These are phyloP conservation scores for Thelonectria discophora DNA, from an alignment of 2,329 filamentous ascomycete genomes.

Conservation along the genomic window DNA sequence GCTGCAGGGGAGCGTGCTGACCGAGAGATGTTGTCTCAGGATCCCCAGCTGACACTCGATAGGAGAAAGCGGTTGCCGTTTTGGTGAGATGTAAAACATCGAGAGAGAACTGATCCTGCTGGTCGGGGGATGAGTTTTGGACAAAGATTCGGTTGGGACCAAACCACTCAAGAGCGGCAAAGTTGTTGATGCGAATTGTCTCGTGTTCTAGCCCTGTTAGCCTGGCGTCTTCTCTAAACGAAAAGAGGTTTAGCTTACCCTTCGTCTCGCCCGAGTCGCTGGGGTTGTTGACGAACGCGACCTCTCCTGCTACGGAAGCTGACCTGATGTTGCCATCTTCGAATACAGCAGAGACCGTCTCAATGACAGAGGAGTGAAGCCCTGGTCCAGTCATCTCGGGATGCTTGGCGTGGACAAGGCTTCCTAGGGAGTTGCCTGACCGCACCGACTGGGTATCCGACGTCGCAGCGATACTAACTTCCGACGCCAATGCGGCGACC, in stretches of 20 bases:
- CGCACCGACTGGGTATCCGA: conserved; percentile 93
- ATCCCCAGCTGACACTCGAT: conserved; percentile 80
- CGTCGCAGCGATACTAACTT: conserved; percentile 64
- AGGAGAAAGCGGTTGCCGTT: conserved; percentile 88
- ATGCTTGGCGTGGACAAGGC: conserved; percentile 76
- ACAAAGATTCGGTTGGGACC: conserved; percentile 94
- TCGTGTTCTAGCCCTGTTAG: conserved; percentile 58
- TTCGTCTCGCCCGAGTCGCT: conserved; percentile 55
- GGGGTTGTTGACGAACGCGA: conserved; percentile 84
- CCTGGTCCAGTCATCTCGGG: conserved; percentile 82
- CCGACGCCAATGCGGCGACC: conserved; percentile 67
- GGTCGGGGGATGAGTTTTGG: conserved; percentile 69
- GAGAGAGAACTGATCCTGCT: conserved; percentile 81
- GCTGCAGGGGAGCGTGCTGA: conserved; percentile 74
- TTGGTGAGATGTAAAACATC: conserved; percentile 76
- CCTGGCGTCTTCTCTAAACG: too few relatives aligned
- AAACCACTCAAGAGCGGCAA: conserved; percentile 86
- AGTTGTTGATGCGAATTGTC: conserved; percentile 86
- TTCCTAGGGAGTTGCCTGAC: conserved; percentile 82
- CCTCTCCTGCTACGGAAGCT: conserved; percentile 83
- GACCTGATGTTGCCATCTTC: conserved; percentile 76
- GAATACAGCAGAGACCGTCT: conserved; percentile 88
- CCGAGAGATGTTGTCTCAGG: conserved; percentile 54
- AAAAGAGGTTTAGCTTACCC: conserved; percentile 54
- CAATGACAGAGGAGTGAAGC: conserved; percentile 87